Evolutionary conservation across 352 stramenopile species (phyloP), one percentile per base, ranked within the genome.

Genomic region (Pythium graminicola): DNA sequence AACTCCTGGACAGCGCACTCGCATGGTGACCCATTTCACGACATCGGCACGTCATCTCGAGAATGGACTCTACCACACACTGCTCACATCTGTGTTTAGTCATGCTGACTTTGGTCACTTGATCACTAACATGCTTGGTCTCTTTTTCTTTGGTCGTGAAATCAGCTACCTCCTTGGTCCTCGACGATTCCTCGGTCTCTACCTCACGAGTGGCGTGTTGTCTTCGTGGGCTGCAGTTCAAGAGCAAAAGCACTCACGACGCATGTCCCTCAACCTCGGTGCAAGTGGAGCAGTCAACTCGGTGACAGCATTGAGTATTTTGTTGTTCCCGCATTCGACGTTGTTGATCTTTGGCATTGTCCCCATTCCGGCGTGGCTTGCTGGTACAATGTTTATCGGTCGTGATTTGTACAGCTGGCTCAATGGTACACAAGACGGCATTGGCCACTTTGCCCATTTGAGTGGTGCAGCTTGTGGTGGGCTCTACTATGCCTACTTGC

Each of bases 271-370:
- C 20, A 89, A 87, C 38, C 55, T 90, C 20, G 82, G 82, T 8
- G 79, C 79, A 1, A 89, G 76, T 46, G 77, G 77, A n/a, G 79
- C 77, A 3, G 77, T 93, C 19, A 93, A 90, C 61, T 76, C 72
- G 23, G 83, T 93, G 51, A 89, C 76, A 35, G 70, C 79, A 24
- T 65, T 89, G 48, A 87, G 64, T 50, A 79, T 89, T 23, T 57
- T 89, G 44, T 47, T 87, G 2, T 86, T 76, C 49, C 82, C 82
- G 39, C 76, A 82, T 50, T 72, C 67, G 26, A 93, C 76, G 42
- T 59, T 90, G 45, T 60, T 85, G 23, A 77, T 93, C 53, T 91
- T 93, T 43, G 75, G 75, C 26, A 74, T 89, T 27, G 19, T 93
- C 8, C 80, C 82, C 6, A 70, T 93, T 51, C 82, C 82, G 2